Evolutionary conservation across 345 rosid species (phyloP).

Genomic region (Bruguiera parviflora): DNA sequence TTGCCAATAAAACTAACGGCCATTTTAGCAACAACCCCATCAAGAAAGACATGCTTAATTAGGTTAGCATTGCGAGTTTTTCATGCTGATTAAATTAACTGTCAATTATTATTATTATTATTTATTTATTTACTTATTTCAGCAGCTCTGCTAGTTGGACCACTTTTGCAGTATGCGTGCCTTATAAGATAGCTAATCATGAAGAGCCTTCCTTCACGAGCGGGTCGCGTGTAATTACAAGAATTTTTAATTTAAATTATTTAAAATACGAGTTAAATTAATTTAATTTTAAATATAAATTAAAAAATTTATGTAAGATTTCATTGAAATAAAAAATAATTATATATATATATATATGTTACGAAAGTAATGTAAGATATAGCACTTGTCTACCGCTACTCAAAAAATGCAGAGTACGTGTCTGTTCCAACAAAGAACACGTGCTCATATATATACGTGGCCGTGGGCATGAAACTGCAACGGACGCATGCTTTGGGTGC

Average conservation of each 20-base stretch:
- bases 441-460: no score
- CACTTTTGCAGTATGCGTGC: constrained; percentile 15
- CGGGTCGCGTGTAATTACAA: neutral
- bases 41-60: neutral
- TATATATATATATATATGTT: no score
- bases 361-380: no score
- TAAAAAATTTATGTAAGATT: no score
- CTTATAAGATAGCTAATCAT: constrained; percentile 19
- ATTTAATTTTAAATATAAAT: no score
- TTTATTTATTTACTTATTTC: neutral
- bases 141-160: constrained; percentile 20
- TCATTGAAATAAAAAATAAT: neutral
- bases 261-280: no score
- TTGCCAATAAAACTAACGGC: neutral
- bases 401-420: no score
- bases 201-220: constrained; percentile 14
- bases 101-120: neutral
- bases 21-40: neutral
- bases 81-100: neutral
- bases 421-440: no score
- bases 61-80: neutral
- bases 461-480: no score
- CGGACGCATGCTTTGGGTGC: no score
- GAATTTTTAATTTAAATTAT: no score
- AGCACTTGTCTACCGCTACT: no score